Base-by-base conservation (phyloP, 192 early-diverging fungal species). In the Kickxella alabastrina region DNA sequence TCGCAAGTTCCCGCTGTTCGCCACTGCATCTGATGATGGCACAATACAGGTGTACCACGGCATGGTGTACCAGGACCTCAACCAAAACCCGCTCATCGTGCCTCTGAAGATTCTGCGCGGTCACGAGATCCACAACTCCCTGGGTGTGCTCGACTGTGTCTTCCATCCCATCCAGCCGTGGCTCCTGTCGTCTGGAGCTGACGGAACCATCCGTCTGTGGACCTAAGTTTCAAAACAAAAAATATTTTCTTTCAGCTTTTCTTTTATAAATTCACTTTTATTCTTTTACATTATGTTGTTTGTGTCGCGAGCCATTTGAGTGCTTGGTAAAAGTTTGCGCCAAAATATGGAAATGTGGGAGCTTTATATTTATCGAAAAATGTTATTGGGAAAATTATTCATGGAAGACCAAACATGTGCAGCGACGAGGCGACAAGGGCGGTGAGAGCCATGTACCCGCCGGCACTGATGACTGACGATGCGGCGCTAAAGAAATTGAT, bases 81-180 rank as follows among this genome's bases (percentile, higher is more conserved):
- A 97, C 58, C 87, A 89, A 69, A 96, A 99, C 79, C 96, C 96
- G 41, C 75, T 99, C 52, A 93, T 99, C 75, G 93, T 97, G 28
- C 96, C 96, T n/a, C 86, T 99, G 26, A 97, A 96, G 81, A 90
- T 90, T 27, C 71, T 99, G 35, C 82, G 84, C 35, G 88, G 82
- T 49, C 93, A 97, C 68, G 54, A 82, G 40, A 66, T 83, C 39
- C 79, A 80, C 22, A 86, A 90, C 54, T 76, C 77, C 41, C 77
- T 95, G 13, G 89, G 90, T 43, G 86, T 84, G 46, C 76, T 97
- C 25, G 81, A 87, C 54, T 85, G 82, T 42, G 80, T 89, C 57
- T 99, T 92, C 79, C 97, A 99, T 72, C 97, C 97, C 19, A 86
- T 83, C 22, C 92, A 98, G 76, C 95, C 97, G 21, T 99, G 97